Conservation (phyloP, 257 asterid species). For the Capsicum rhomboideum region DNA sequence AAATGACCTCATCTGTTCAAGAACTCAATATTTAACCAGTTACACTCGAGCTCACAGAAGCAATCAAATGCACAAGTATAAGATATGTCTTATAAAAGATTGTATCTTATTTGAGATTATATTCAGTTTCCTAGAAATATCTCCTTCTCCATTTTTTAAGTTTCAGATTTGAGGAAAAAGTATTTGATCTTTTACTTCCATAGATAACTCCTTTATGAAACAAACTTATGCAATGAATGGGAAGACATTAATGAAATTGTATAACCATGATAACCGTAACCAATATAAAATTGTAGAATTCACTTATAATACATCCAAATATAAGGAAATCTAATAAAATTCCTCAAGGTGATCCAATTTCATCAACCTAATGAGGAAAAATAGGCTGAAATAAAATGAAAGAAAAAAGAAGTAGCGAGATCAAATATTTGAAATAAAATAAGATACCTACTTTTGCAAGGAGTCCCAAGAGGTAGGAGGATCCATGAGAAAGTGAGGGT, state of each 20-base stretch:
- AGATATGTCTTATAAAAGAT: background rate
- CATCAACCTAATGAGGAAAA: background rate
- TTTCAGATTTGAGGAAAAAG: background rate
- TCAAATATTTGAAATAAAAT: too few species aligned
- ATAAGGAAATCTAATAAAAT: background rate
- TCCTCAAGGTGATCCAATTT: background rate
- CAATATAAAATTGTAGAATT: too few species aligned
- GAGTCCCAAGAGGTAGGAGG: slow-evolving; percentile 90
- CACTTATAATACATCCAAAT: too few species aligned
- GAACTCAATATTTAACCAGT: background rate
- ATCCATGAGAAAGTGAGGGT: slow-evolving; percentile 31
- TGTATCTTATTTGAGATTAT: background rate
- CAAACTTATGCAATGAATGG: background rate
- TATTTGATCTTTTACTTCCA: background rate
- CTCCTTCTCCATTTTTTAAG: background rate
- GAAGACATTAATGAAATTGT: background rate
- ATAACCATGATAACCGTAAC: background rate
- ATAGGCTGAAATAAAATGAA: background rate
- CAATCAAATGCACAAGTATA: background rate
- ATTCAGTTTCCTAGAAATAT: background rate
- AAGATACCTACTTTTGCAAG: slow-evolving; percentile 87
- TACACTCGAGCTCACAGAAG: background rate
- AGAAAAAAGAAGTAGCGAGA: background rate
- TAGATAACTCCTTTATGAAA: background rate
- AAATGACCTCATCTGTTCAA: background rate